Conservation (phyloP, 768 basidiomycete genomes). For the Mycena venus region DNA sequence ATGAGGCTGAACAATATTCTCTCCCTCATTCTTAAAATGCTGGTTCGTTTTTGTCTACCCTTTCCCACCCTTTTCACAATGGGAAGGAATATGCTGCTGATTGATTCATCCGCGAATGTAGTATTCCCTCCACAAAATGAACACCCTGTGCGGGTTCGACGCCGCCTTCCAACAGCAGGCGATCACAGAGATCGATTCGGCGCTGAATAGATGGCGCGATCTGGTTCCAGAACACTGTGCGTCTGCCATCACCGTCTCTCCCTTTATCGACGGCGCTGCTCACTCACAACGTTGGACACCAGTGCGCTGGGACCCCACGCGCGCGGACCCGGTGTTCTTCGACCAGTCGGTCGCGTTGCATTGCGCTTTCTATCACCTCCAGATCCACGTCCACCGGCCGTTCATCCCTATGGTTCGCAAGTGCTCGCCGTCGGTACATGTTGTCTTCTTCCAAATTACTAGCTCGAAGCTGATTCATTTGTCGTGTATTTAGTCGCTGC, state of each 20-base stretch:
- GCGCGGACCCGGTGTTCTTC: conserved; percentile 43
- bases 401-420: conserved; percentile 70
- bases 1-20: conserved; percentile 65
- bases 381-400: conserved; percentile 76
- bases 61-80: background rate
- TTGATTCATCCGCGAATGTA: too few relatives aligned
- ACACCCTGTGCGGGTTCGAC: conserved; percentile 66
- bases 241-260: conserved; percentile 9
- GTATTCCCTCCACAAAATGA: background rate
- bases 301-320: conserved; percentile 46
- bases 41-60: conserved; percentile 52
- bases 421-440: conserved; percentile 35
- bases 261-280: conserved; percentile 27
- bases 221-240: conserved; percentile 62
- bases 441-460: background rate
- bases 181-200: conserved; percentile 73
- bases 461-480: background rate
- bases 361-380: conserved; percentile 41
- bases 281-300: conserved; percentile 36
- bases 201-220: conserved; percentile 73
- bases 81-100: too few relatives aligned
- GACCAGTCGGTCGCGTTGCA: conserved; percentile 59
- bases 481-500: conserved; percentile 41
- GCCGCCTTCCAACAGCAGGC: conserved; percentile 62
- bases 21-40: conserved; percentile 61